These are phyloP conservation scores for Inonotus obliquus DNA, from an alignment of 1,284 basidiomycete species.

Conservation along the genomic window DNA sequence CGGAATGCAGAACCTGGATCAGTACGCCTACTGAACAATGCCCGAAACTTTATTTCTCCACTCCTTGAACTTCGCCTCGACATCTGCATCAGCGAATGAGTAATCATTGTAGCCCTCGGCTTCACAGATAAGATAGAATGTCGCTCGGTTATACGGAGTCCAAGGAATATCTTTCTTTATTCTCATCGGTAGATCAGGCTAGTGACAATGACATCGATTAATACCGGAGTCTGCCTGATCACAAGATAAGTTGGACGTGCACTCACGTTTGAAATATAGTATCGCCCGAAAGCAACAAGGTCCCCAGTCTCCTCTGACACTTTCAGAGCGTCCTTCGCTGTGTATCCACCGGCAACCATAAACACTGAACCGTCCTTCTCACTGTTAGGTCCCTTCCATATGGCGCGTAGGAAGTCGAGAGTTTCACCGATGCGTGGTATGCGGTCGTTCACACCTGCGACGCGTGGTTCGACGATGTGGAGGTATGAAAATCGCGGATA, in stretches of 20 bases:
- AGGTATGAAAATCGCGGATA: constrained; percentile 52
- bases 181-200: constrained; percentile 20
- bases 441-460: constrained; percentile 14
- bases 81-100: constrained; percentile 15
- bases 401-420: constrained; percentile 31
- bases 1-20: background rate
- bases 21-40: background rate
- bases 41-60: background rate
- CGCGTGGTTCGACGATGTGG: constrained; percentile 44
- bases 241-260: background rate
- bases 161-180: constrained; percentile 17
- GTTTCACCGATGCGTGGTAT: constrained; percentile 22
- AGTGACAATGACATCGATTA: background rate
- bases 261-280: constrained; percentile 44
- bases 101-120: constrained; percentile 19
- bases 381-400: constrained; percentile 26
- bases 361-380: constrained; percentile 28
- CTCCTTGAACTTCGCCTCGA: constrained; percentile 3
- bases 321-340: constrained; percentile 26
- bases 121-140: constrained; percentile 15
- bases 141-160: constrained; percentile 16
- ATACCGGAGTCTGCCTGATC: background rate
- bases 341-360: constrained; percentile 33
- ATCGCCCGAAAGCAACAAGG: constrained; percentile 43
- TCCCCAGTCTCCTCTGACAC: constrained; percentile 30